Evolutionary conservation across 441 rosid genomes (phyloP).

Genomic region (Populus hybrid): DNA sequence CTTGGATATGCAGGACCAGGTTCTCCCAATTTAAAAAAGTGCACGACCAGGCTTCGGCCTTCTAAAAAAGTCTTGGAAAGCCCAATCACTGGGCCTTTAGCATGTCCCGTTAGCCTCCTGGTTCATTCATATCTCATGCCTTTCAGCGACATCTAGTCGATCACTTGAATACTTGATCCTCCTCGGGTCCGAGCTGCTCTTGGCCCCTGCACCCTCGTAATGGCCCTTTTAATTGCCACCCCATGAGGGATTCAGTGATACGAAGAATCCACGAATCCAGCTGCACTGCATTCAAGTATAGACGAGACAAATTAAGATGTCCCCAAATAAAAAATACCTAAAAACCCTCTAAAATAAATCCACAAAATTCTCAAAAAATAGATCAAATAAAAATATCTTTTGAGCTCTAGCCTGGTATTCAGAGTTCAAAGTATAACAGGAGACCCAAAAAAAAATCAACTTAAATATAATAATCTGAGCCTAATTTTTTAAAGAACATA

Average conservation of each 20-base stretch:
- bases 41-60: background rate
- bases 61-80: background rate
- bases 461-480: fast-evolving
- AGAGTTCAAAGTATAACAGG: too few relatives aligned
- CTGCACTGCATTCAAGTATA: too few relatives aligned
- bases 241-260: background rate
- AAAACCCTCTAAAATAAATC: too few relatives aligned
- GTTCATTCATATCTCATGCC: background rate
- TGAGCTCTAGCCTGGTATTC: fast-evolving
- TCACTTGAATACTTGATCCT: too few relatives aligned
- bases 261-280: background rate
- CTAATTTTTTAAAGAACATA: fast-evolving
- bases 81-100: background rate
- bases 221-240: background rate
- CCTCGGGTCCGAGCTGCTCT: too few relatives aligned
- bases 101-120: background rate
- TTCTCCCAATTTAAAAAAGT: too few relatives aligned
- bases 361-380: too few relatives aligned
- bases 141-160: too few relatives aligned
- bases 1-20: background rate
- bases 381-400: too few relatives aligned
- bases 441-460: fast-evolving
- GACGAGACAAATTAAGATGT: too few relatives aligned
- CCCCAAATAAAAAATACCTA: too few relatives aligned
- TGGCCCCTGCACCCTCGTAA: too few relatives aligned